Base-by-base conservation (phyloP, 2,329 filamentous ascomycete species). In the Colletotrichum sp. region DNA sequence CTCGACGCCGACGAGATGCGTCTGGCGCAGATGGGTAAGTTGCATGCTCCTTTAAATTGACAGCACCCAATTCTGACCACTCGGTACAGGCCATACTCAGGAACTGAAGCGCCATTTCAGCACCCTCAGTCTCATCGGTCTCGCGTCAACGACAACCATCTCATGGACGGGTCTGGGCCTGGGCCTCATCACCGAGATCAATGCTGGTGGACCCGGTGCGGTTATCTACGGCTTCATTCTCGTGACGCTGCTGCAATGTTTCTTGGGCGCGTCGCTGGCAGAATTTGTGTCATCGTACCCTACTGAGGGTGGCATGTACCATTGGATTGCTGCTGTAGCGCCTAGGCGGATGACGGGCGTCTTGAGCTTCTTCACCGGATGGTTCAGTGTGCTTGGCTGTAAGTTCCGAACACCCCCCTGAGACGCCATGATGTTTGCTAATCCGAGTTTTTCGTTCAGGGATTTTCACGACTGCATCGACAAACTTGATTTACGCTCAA, bases 221-320 rank as follows among this genome's bases (percentile, higher is more conserved):
- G 82, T 89, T n/a, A 89, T 88, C 72, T 89, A 89, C 77, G 88
- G 88, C 68, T 88, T 89, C 71, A 86, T 89, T 69, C 82, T 89
- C 5, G 86, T 89, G 22, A 85, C 86, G 1, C 82, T 88, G 39
- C 83, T 89, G 44, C 87, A 88, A 62, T 86, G 83, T 49, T 89
- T 88, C 72, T 80, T 88, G 34, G 87, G 84, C 34, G 84, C 86
- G 6, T 88, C 87, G 0, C 80, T 89, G 25, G 86, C 86, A 11
- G 87, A 89, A 77, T 86, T 89, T 69, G 87, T 88, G 11, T 88
- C 86, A 5, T 85, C 86, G 3, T 88, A 88, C 73, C 88, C 88
- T 6, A 87, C 86, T 12, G 85, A 86, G 68, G 88, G 88, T 27
- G 88, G 88, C 59, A 88, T 88, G 86, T 89, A 89, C 72, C 88